These are phyloP conservation scores for Psilocybe cubensis DNA, from an alignment of 768 basidiomycete species.

Conservation along the genomic window DNA sequence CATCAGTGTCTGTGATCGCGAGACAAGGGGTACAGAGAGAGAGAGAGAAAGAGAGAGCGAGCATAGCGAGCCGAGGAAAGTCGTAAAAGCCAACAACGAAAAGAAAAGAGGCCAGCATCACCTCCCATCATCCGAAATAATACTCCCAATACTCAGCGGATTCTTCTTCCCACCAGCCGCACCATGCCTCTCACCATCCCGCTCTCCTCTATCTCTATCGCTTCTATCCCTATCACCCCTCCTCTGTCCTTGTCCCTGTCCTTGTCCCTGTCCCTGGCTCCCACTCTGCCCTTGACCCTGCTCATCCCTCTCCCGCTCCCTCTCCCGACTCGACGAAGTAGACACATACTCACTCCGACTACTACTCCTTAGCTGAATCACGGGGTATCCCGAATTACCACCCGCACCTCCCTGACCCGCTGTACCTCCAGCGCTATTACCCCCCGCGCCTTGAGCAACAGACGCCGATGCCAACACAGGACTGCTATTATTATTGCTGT, in stretches of 20 bases:
- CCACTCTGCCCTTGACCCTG: slow-evolving; percentile 20
- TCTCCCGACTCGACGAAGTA: slow-evolving; percentile 16
- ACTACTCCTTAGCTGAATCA: slow-evolving; percentile 40
- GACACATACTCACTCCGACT: slow-evolving; percentile 29
- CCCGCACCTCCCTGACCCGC: slow-evolving; percentile 1
- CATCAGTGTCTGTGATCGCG: too few relatives aligned
- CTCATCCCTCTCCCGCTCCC: slow-evolving; percentile 11
- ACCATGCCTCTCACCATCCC: slow-evolving; percentile 22
- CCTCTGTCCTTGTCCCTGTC: slow-evolving; percentile 21
- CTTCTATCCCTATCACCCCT: slow-evolving; percentile 18
- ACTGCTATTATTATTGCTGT: slow-evolving; percentile 4
- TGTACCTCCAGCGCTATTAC: not conserved
- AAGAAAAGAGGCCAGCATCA: too few relatives aligned
- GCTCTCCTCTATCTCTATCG: slow-evolving; percentile 15
- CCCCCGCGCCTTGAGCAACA: slow-evolving; percentile 2
- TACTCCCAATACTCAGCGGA: slow-evolving; percentile 70
- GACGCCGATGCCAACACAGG: slow-evolving; percentile 5
- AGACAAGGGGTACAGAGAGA: too few relatives aligned
- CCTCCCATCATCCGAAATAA: slow-evolving; percentile 58
- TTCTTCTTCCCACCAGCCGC: slow-evolving; percentile 55
- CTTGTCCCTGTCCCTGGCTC: slow-evolving; percentile 16
- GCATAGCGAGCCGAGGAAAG: too few relatives aligned
- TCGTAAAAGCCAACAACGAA: too few relatives aligned
- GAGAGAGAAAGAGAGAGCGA: too few relatives aligned
- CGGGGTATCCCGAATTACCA: slow-evolving; percentile 29